These are phyloP conservation scores for Beauveria pseudobassiana DNA, from an alignment of 2,329 filamentous ascomycete genomes.

Conservation along the genomic window DNA sequence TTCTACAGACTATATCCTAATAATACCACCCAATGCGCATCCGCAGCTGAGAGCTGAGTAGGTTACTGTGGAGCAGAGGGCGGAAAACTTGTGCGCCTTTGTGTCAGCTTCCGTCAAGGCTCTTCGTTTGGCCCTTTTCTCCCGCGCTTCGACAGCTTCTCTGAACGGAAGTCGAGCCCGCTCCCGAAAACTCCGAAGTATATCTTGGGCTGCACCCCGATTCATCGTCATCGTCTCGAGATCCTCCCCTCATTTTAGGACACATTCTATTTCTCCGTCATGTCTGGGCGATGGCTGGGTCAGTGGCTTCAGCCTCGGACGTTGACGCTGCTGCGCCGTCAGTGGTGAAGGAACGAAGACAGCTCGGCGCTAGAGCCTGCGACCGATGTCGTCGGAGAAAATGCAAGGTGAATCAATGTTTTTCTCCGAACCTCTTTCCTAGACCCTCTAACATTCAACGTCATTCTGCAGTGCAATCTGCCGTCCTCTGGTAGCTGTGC, in stretches of 20 bases:
- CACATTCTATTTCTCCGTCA: constrained; percentile 8
- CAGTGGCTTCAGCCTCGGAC: background rate
- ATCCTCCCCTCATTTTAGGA: background rate
- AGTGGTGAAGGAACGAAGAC: constrained; percentile 14
- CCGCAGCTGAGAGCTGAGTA: background rate
- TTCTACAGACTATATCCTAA: background rate
- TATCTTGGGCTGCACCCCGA: background rate
- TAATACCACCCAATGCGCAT: constrained; percentile 2
- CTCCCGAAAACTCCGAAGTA: background rate
- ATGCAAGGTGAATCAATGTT: constrained; percentile 23
- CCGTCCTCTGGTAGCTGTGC: constrained; percentile 20
- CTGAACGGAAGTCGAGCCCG: constrained; percentile 8
- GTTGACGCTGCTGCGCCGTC: constrained; percentile 10
- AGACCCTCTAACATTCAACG: background rate
- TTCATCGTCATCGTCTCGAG: background rate
- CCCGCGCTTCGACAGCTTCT: background rate
- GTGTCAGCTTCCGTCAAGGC: too few species aligned
- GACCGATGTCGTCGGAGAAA: constrained; percentile 30
- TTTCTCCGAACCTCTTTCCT: background rate
- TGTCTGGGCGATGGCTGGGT: constrained; percentile 2
- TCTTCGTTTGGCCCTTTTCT: background rate
- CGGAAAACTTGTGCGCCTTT: constrained; percentile 6
- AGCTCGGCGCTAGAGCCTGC: constrained; percentile 23
- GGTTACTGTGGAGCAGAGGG: constrained; percentile 7
- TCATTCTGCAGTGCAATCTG: constrained; percentile 21